Conservation (phyloP, 140 eudicot genomes). For the Cichorium intybus region DNA sequence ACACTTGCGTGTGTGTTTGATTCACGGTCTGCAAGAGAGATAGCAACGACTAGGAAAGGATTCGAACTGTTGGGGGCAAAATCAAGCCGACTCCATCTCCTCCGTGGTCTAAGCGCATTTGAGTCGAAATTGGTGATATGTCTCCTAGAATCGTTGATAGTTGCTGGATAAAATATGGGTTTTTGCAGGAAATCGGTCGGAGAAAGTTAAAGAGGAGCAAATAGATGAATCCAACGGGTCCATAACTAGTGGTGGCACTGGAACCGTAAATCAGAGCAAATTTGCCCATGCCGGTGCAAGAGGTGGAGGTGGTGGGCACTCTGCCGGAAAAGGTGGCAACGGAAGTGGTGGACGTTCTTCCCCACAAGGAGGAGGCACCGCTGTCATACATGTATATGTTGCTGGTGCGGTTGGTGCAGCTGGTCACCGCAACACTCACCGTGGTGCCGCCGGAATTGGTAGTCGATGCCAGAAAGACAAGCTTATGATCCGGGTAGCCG, state of each 20-base stretch:
- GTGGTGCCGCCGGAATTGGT: not conserved
- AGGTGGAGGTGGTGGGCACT: slow-evolving; percentile 15
- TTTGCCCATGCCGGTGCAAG: slow-evolving; percentile 11
- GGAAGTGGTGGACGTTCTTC: slow-evolving; percentile 15
- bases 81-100: too few relatives aligned
- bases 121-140: not conserved
- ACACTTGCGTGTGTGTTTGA: too few relatives aligned
- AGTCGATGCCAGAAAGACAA: not conserved
- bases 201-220: not conserved
- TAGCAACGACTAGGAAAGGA: too few relatives aligned
- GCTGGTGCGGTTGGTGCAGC: slow-evolving; percentile 18
- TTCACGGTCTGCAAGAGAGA: too few relatives aligned
- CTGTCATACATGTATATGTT: slow-evolving; percentile 24
- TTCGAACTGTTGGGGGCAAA: too few relatives aligned
- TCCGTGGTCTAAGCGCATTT: too few relatives aligned
- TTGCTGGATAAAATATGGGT: not conserved
- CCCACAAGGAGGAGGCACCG: slow-evolving; percentile 17
- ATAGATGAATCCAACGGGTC: slow-evolving; percentile 3
- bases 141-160: not conserved
- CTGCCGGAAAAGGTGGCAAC: slow-evolving; percentile 1
- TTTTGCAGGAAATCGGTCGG: not conserved
- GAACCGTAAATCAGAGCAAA: slow-evolving; percentile 13
- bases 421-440: slow-evolving; percentile 8
- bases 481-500: not conserved
- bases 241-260: not conserved